Evolutionary conservation across 148 eudicot genomes (phyloP).

Genomic region (Rhododendron henanense): DNA sequence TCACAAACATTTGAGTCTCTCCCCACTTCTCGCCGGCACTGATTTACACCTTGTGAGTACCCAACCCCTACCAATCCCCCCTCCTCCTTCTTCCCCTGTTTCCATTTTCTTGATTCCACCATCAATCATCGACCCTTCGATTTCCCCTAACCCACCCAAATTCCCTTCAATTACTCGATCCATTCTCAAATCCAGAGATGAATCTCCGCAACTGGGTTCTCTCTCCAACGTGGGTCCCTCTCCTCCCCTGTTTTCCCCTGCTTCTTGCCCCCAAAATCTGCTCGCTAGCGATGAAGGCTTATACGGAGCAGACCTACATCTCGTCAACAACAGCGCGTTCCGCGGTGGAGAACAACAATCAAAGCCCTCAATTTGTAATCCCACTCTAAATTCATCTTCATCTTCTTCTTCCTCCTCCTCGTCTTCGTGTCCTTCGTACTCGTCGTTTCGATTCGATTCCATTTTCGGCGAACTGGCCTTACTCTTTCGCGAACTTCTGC

Average conservation of each 20-base stretch:
- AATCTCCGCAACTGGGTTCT: slow-evolving; percentile 17
- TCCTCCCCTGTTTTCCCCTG: slow-evolving; percentile 14
- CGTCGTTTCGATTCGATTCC: slow-evolving; percentile 12
- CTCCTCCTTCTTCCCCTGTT: neutral
- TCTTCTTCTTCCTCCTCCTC: neutral
- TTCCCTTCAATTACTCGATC: slow-evolving; percentile 11
- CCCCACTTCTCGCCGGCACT: slow-evolving; percentile 60
- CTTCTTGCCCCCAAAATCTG: slow-evolving; percentile 38
- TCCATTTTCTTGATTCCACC: slow-evolving; percentile 3
- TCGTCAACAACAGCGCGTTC: slow-evolving; percentile 58
- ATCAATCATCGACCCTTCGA: slow-evolving; percentile 7
- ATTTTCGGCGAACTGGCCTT: slow-evolving; percentile 16
- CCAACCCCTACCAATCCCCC: slow-evolving; percentile 12
- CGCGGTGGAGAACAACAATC: slow-evolving; percentile 38
- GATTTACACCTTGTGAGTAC: slow-evolving; percentile 66
- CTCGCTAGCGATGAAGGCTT: slow-evolving; percentile 56
- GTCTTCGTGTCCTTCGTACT: slow-evolving; percentile 1
- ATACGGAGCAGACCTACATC: slow-evolving; percentile 84
- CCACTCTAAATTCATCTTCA: neutral
- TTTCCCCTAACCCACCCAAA: slow-evolving; percentile 4
- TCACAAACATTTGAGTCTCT: slow-evolving; percentile 17
- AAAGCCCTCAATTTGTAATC: neutral
- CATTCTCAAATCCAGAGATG: slow-evolving; percentile 16
- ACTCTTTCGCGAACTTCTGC: slow-evolving; percentile 18
- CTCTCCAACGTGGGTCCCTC: slow-evolving; percentile 11